phyloP scores from a whole-genome alignment of 75 land plant genomes.

The Pinus albicaulis region DNA sequence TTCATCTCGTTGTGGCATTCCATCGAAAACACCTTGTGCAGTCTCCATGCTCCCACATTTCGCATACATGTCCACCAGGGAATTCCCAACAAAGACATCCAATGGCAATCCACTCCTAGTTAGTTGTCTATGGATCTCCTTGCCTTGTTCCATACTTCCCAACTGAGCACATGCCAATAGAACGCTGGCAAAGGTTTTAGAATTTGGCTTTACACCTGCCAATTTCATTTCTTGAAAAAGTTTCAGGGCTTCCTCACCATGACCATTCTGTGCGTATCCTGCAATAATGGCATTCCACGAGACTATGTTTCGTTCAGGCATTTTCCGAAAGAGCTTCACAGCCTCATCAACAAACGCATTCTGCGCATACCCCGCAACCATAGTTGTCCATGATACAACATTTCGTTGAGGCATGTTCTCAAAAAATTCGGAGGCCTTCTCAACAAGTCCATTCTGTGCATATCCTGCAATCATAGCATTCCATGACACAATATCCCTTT shows the following conservation, averaged over 20 bases:
- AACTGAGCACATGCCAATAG: conserved; percentile 39
- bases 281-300: conserved; percentile 68
- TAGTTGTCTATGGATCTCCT: conserved; percentile 27
- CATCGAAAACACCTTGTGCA: conserved; percentile 32
- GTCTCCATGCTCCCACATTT: conserved; percentile 32
- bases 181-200: conserved; percentile 31
- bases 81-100: conserved; percentile 30
- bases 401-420: conserved; percentile 31
- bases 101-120: conserved; percentile 33
- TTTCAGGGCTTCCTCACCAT: conserved; percentile 26
- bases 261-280: conserved; percentile 52
- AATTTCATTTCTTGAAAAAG: conserved; percentile 25
- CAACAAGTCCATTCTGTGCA: conserved; percentile 29
- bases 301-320: conserved; percentile 33
- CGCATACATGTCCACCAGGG: conserved; percentile 63
- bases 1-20: conserved; percentile 27
- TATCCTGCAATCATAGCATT: conserved; percentile 77
- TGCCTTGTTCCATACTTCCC: conserved; percentile 19
- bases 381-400: conserved; percentile 23
- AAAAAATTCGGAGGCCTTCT: conserved; percentile 39
- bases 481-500: conserved; percentile 59
- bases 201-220: conserved; percentile 28
- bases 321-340: conserved; percentile 27
- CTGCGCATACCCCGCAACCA: conserved; percentile 32
- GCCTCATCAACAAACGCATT: conserved; percentile 29